phyloP scores from a whole-genome alignment of 805 yeast genomes.

The Candida wancherniae region DNA sequence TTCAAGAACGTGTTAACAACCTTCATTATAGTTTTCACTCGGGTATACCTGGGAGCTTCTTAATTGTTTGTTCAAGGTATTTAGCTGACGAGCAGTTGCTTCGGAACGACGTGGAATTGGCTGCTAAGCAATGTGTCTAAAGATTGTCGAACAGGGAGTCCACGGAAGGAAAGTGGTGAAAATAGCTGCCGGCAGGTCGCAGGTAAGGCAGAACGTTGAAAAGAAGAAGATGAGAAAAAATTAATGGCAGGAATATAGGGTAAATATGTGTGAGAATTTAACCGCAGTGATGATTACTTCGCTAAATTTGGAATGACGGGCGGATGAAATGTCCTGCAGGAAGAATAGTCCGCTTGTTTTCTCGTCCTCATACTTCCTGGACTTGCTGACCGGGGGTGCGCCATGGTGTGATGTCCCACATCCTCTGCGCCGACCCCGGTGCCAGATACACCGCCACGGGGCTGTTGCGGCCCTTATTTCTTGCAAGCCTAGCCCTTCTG shows the following conservation, averaged over 20 bases:
- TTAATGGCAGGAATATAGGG: slow-evolving; percentile 28
- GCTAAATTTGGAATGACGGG: slow-evolving; percentile 17
- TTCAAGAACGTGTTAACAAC: slow-evolving; percentile 29
- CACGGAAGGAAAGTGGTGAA: too few relatives aligned
- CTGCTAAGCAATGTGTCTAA: too few relatives aligned
- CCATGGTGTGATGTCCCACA: neutral
- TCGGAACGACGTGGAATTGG: too few relatives aligned
- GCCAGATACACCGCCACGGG: neutral
- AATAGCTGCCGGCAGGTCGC: too few relatives aligned
- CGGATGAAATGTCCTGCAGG: slow-evolving; percentile 10
- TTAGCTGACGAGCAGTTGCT: too few relatives aligned
- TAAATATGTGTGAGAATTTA: slow-evolving; percentile 4
- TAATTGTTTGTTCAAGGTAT: too few relatives aligned
- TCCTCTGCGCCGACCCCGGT: neutral
- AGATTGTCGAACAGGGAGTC: too few relatives aligned
- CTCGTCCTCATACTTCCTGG: slow-evolving; percentile 9
- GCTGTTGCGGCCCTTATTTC: neutral
- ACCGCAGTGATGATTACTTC: slow-evolving; percentile 8
- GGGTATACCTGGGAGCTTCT: too few relatives aligned
- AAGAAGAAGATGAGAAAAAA: slow-evolving; percentile 31
- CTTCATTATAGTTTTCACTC: slow-evolving; percentile 28
- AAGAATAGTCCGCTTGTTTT: slow-evolving; percentile 7
- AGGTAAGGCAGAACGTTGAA: slow-evolving; percentile 43
- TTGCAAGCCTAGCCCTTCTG: neutral
- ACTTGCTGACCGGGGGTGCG: neutral